phyloP scores from a whole-genome alignment of 2,329 filamentous ascomycete genomes.

The Talaromyces albobiverticillius region DNA sequence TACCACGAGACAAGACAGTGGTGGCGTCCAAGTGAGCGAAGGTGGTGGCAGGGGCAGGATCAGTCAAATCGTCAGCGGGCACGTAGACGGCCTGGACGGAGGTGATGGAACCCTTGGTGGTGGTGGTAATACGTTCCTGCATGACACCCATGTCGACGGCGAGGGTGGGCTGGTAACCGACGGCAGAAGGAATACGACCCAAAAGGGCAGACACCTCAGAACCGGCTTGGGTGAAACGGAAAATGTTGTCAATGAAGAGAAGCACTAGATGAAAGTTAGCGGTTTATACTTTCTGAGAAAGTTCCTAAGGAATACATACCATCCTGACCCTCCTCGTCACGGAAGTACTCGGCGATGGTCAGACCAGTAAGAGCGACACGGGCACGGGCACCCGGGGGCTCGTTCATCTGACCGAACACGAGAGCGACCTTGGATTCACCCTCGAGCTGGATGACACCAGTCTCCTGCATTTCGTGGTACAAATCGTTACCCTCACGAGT shows the following conservation, averaged over 20 bases:
- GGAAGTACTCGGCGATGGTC: slow-evolving; percentile 70
- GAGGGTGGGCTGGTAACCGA: slow-evolving; percentile 99
- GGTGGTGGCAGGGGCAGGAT: slow-evolving; percentile 97
- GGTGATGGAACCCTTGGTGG: slow-evolving; percentile 98
- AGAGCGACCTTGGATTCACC: slow-evolving; percentile 99
- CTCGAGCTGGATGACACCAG: slow-evolving; percentile 97
- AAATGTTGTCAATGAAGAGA: slow-evolving; percentile 99
- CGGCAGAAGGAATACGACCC: slow-evolving; percentile 99
- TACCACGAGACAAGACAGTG: slow-evolving; percentile 99
- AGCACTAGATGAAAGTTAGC: slow-evolving; percentile 61
- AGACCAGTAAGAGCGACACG: slow-evolving; percentile 97
- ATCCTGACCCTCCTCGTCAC: slow-evolving; percentile 79
- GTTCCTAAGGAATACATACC: slow-evolving; percentile 57
- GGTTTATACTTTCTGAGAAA: neutral
- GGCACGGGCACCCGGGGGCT: slow-evolving; percentile 98
- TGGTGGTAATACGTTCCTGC: slow-evolving; percentile 99
- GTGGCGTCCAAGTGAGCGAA: slow-evolving; percentile 99
- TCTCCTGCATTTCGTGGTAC: slow-evolving; percentile 99
- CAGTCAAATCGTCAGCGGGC: slow-evolving; percentile 99
- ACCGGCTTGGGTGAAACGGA: slow-evolving; percentile 99
- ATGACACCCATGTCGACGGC: slow-evolving; percentile 98
- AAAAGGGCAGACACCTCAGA: slow-evolving; percentile 99
- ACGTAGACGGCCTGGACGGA: slow-evolving; percentile 99
- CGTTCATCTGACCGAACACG: slow-evolving; percentile 99
- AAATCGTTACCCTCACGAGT: slow-evolving; percentile 99